A percentile compares a stretch with the other conserved stretches of the same genome.
phyloP scores from a whole-genome alignment of 306 rosid genomes.

The Amphicarpaea edgeworthii region DNA sequence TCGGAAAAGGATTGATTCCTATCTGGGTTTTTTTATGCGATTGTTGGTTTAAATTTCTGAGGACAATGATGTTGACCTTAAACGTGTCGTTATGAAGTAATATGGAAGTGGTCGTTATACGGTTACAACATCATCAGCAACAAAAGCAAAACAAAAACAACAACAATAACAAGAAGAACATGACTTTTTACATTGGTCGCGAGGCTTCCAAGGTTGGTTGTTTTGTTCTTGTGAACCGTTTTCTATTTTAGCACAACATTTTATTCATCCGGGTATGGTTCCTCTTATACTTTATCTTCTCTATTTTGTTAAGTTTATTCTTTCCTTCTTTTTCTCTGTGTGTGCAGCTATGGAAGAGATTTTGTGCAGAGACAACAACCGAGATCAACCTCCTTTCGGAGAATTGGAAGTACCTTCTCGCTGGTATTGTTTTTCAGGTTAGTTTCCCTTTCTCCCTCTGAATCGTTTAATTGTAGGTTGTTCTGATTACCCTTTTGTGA shows the following conservation, averaged over 20 bases:
- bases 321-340: too few relatives aligned
- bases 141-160: background rate
- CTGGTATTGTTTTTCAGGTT: constrained; percentile 86
- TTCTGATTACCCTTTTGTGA: constrained; percentile 37
- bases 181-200: constrained; percentile 95
- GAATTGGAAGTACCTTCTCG: constrained; percentile 91
- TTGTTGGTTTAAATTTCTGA: constrained; percentile 42
- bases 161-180: constrained; percentile 49
- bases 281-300: too few relatives aligned
- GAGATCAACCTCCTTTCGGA: constrained; percentile 81
- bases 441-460: background rate
- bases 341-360: constrained; percentile 83
- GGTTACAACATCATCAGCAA: constrained; percentile 26
- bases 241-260: background rate
- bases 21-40: constrained; percentile 48
- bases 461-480: constrained; percentile 3
- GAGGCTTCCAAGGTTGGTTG: constrained; percentile 86
- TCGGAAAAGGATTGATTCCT: constrained; percentile 17
- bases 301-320: constrained; percentile 1
- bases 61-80: constrained; percentile 66
- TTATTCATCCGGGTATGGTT: constrained; percentile 14
- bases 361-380: constrained; percentile 63
- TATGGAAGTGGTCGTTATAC: constrained; percentile 76
- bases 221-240: constrained; percentile 18
- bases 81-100: constrained; percentile 68